Percentiles rank a stretch among this genome's conserved stretches.
Conservation (phyloP, 75 land plant species). For the Cunninghamia lanceolata region DNA sequence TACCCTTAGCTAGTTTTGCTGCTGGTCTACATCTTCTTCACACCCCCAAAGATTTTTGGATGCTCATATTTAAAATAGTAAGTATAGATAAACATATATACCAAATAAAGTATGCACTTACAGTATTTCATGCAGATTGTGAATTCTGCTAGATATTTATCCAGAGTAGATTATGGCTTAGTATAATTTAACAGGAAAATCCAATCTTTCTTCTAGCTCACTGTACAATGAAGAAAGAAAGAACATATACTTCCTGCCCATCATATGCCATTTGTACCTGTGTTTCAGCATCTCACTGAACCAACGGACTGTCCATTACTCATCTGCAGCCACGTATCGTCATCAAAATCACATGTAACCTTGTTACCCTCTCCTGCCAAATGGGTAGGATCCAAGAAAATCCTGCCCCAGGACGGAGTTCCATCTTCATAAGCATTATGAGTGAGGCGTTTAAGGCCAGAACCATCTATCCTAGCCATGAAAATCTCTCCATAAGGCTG, state of each 20-base stretch:
- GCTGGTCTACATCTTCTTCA: neutral
- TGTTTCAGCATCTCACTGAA: neutral
- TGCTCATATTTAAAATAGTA: neutral
- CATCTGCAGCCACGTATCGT: slow-evolving; percentile 20
- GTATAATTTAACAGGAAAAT: neutral
- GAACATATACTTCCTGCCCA: neutral
- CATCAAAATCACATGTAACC: slow-evolving; percentile 20
- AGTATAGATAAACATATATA: neutral
- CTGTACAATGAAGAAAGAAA: neutral
- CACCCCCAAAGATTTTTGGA: neutral
- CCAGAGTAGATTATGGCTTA: neutral
- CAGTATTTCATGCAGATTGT: neutral
- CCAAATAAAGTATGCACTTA: neutral
- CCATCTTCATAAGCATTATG: slow-evolving; percentile 89
- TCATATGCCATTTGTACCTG: neutral
- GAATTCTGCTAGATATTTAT: neutral
- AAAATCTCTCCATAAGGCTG: slow-evolving; percentile 92
- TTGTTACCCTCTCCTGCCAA: slow-evolving; percentile 27
- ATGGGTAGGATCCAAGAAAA: slow-evolving; percentile 9
- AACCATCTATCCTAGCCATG: slow-evolving; percentile 53
- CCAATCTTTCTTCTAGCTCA: neutral
- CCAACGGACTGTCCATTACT: neutral
- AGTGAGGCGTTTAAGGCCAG: slow-evolving; percentile 51
- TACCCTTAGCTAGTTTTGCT: neutral
- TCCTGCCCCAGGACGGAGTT: slow-evolving; percentile 74